Evolutionary conservation across 306 rosid genomes (phyloP), one percentile per base, ranked within the genome.

Genomic region (Cercis canadensis): DNA sequence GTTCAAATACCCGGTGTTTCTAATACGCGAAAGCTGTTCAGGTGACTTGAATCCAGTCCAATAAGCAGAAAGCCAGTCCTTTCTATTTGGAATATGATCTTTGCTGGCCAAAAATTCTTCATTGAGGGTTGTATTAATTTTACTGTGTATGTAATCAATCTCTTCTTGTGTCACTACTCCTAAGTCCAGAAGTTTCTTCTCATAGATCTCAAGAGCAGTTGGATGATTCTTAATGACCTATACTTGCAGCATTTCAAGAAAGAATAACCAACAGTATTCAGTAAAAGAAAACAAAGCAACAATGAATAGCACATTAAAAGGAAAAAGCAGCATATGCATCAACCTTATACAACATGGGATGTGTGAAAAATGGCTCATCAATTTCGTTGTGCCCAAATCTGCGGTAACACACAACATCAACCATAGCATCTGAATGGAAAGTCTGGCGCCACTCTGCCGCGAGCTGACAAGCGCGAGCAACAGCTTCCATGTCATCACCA

Each of bases 381-480:
- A 94, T 94, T 86, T 91, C 99, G 76, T 89, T 94, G 82, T 94
- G 97, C 74, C 99, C 99, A 76, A 87, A 94, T 76, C 95, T 87
- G 56, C 96, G 96, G 75, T 94, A 94, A 47, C 99, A 94, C 54
- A 94, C 99, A 31, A 94, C 75, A 80, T 94, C 99, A 55, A 94
- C 99, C 40, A 94, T 96, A 64, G 90, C 99, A 70, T 94, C 99
- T 7, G 97, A 89, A 85, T 94, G 99, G 86, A 94, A 94, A 56
- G 86, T 87, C 76, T 94, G 99, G 67, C 97, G 92, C 99, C 99
- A 94, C 89, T 91, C 99, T 16, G 97, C 97, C 16, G 99, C 99
- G 78, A 94, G 95, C 85, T 94, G 96, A 77, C 87, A 91, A 39
- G 86, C 97, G 76, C 90, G 97, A 76, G 89, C 99, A 75, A 91